Conservation (phyloP, 805 yeast genomes). For the Lipomyces spencermartinsiae region DNA sequence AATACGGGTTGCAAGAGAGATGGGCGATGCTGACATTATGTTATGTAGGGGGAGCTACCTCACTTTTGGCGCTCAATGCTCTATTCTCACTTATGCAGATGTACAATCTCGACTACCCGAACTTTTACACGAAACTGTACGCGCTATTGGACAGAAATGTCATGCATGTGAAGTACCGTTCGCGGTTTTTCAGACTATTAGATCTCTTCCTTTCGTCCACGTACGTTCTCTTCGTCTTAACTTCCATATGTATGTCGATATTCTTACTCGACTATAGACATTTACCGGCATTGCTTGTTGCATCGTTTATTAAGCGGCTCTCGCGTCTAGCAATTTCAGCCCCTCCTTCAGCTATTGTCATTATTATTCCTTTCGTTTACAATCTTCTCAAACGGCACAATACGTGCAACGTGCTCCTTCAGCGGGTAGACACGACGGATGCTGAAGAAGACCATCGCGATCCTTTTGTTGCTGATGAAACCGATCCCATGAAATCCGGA, state of each 20-base stretch:
- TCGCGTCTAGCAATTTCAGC: constrained; percentile 76
- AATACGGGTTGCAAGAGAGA: background rate
- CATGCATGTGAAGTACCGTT: constrained; percentile 77
- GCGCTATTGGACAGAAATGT: constrained; percentile 76
- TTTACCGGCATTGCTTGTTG: constrained; percentile 79
- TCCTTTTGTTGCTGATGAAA: constrained; percentile 67
- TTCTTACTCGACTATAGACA: constrained; percentile 50
- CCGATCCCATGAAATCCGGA: constrained; percentile 76
- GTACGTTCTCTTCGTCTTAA: constrained; percentile 13
- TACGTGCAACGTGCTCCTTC: constrained; percentile 88
- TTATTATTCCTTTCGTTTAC: constrained; percentile 88
- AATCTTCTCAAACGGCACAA: constrained; percentile 91
- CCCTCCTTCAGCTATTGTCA: constrained; percentile 88
- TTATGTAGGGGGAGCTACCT: constrained; percentile 58
- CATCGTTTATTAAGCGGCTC: constrained; percentile 85
- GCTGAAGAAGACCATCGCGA: constrained; percentile 51
- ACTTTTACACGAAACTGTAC: constrained; percentile 82
- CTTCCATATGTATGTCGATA: background rate
- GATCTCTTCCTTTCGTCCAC: constrained; percentile 87
- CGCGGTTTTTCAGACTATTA: constrained; percentile 84
- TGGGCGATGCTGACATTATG: background rate
- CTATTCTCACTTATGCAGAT: constrained; percentile 82
- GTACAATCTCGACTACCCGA: constrained; percentile 88
- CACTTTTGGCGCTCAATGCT: constrained; percentile 84
- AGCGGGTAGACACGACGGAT: constrained; percentile 47